Conservation (phyloP, 2,329 filamentous ascomycete genomes). For the Lachnellula subtilissima region DNA sequence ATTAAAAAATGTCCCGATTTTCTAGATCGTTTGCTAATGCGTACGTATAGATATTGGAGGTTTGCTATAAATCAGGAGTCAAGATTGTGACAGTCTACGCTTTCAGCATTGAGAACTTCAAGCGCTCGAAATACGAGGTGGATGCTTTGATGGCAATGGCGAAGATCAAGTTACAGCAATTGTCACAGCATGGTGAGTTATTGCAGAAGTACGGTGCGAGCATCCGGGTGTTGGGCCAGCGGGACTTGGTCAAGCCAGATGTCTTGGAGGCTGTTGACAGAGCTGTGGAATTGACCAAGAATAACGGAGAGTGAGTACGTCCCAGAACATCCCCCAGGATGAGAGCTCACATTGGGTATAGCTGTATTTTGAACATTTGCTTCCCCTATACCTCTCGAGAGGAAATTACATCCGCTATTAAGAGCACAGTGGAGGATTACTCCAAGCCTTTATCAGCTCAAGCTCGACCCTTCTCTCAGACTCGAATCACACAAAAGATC, state of each 20-base stretch:
- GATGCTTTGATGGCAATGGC: conserved; percentile 97
- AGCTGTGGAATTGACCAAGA: conserved; percentile 78
- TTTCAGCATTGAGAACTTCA: conserved; percentile 99
- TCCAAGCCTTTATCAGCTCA: conserved; percentile 63
- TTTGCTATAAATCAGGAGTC: conserved; percentile 96
- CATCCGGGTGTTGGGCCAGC: conserved; percentile 79
- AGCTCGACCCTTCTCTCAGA: conserved; percentile 77
- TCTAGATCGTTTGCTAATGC: conserved; percentile 12
- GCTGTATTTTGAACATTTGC: conserved; percentile 81
- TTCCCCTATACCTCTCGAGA: conserved; percentile 96
- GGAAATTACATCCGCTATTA: conserved; percentile 88
- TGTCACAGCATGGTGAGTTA: conserved; percentile 88
- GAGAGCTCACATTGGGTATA: conserved; percentile 24
- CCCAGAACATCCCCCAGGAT: not conserved
- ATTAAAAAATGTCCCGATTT: conserved; percentile 27
- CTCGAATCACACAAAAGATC: conserved; percentile 81
- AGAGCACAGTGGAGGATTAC: conserved; percentile 82
- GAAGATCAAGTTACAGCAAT: conserved; percentile 87
- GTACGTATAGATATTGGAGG: conserved; percentile 70
- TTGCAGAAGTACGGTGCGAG: conserved; percentile 88
- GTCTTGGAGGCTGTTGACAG: conserved; percentile 84
- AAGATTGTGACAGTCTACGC: conserved; percentile 97
- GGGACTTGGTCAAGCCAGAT: conserved; percentile 77
- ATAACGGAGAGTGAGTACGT: conserved; percentile 67
- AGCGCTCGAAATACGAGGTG: conserved; percentile 92